These are phyloP conservation scores for Cryoendolithus antarcticus DNA, from an alignment of 2,329 filamentous ascomycete species.

Conservation along the genomic window DNA sequence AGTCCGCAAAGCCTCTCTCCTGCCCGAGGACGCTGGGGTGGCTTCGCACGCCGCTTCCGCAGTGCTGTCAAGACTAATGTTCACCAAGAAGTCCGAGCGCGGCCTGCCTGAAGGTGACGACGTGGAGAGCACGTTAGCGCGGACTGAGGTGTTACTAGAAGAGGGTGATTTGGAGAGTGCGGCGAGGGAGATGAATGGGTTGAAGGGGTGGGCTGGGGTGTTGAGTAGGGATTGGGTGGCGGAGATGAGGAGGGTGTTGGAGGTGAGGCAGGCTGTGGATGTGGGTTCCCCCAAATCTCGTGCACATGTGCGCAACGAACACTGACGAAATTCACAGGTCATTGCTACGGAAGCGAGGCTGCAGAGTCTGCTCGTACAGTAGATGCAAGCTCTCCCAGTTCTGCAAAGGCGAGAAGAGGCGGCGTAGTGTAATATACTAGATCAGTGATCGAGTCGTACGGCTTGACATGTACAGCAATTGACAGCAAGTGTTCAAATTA, in stretches of 20 bases:
- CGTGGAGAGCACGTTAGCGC: conserved; percentile 82
- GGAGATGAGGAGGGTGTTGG: conserved; percentile 82
- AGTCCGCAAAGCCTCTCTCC: conserved; percentile 83
- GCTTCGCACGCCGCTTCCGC: conserved; percentile 87
- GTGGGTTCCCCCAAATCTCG: conserved; percentile 43
- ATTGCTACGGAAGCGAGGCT: conserved; percentile 83
- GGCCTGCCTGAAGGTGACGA: conserved; percentile 72
- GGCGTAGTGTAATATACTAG: no score
- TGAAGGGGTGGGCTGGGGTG: conserved; percentile 91
- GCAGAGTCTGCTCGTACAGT: conserved; percentile 77
- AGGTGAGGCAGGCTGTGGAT: conserved; percentile 92
- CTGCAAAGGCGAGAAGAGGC: no score
- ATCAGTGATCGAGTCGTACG: no score
- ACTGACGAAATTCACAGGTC: conserved; percentile 40
- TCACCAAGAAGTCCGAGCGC: conserved; percentile 59
- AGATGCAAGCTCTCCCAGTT: conserved; percentile 13
- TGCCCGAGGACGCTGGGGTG: conserved; percentile 88
- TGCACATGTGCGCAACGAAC: not conserved
- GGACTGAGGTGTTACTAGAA: conserved; percentile 81
- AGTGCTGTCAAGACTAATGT: conserved; percentile 84
- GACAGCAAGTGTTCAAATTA: no score
- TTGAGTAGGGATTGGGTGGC: conserved; percentile 86
- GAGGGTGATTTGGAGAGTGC: conserved; percentile 86
- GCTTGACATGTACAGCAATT: no score
- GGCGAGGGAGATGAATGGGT: conserved; percentile 85